Conservation (phyloP, 208 protist species). For the Wallacemonas rigidus region DNA sequence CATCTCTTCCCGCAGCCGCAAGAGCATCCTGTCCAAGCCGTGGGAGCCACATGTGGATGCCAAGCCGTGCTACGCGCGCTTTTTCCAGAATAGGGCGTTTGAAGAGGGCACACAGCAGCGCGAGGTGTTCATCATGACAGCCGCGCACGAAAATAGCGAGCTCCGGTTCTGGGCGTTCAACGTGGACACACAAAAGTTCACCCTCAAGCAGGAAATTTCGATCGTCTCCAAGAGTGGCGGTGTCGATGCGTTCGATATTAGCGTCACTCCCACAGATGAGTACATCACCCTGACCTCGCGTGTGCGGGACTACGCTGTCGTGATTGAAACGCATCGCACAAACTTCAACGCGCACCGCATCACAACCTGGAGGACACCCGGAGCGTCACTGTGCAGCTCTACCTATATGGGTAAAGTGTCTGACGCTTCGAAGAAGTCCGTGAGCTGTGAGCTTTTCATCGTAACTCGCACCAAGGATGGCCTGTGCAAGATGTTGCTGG, state of each 20-base stretch:
- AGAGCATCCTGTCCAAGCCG: conserved; percentile 65
- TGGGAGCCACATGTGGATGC: conserved; percentile 85
- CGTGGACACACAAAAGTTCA: conserved; percentile 63
- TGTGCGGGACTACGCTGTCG: conserved; percentile 58
- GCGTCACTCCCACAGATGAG: conserved; percentile 78
- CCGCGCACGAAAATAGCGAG: conserved; percentile 77
- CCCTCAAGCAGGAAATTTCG: conserved; percentile 80
- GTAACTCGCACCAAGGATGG: conserved; percentile 69
- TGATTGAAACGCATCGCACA: conserved; percentile 78
- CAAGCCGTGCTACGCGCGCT: conserved; percentile 80
- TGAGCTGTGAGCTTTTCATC: conserved; percentile 82
- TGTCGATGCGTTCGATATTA: conserved; percentile 64
- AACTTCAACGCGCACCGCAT: conserved; percentile 75
- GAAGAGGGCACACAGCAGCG: conserved; percentile 48
- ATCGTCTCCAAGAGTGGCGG: conserved; percentile 40
- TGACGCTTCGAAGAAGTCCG: conserved; percentile 58
- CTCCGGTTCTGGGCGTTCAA: conserved; percentile 87
- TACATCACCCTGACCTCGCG: conserved; percentile 87
- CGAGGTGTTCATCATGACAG: conserved; percentile 70
- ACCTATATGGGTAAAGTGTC: conserved; percentile 80
- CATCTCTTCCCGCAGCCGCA: conserved; percentile 58
- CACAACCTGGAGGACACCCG: conserved; percentile 82
- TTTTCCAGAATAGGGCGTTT: conserved; percentile 69
- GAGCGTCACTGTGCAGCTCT: conserved; percentile 56
- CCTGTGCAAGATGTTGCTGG: conserved; percentile 71